Base-by-base conservation (phyloP, 306 rosid species). In the Vigna angularis region DNA sequence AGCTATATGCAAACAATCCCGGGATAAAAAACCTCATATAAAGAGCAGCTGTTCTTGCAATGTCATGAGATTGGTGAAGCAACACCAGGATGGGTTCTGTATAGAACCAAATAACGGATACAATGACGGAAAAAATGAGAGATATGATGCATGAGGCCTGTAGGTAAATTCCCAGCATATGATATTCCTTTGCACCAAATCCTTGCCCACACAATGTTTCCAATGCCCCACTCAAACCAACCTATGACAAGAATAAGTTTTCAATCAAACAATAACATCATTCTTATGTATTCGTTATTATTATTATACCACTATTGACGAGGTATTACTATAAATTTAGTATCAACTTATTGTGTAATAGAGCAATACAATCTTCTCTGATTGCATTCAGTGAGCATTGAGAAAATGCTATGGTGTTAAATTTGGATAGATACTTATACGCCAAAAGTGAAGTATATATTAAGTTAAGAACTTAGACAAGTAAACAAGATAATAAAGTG, bases 181-280 rank as follows among this genome's bases (percentile, higher is more conserved):
- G 81, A 84, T 87, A 91, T 34, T 70, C 77, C 71, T 84, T 68
- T 55, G 97, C 90, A 0, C 96, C 98, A 84, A 82, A 91, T 57
- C 87, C 94, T 84, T 94, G 97, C 47, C 97, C 98, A n/a, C 98
- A 94, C 0, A 91, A 88, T 38, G 97, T 94, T 85, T 94, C 97
- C 13, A 94, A 83, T 51, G 96, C 89, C 66, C 98, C 98, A 79
- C 97, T 94, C 65, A 88, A 84, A 10, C 96, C 98, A 70, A 88
- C 77, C 97, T 94, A 59, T 4, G 66, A 81, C 74, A 70, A 44
- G 14, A 73, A 44, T 32, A 32, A 16, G 0, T 26, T 26, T 0
- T 26, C 28, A 26, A 50, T 3, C 5, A 16, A 15, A 15, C 20
- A 50, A 4, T 5, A 6, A 50, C 9, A 15, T 50, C n/a, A 5